Conservation (phyloP, 192 early-diverging fungal species). For the Coemansia sp. region DNA sequence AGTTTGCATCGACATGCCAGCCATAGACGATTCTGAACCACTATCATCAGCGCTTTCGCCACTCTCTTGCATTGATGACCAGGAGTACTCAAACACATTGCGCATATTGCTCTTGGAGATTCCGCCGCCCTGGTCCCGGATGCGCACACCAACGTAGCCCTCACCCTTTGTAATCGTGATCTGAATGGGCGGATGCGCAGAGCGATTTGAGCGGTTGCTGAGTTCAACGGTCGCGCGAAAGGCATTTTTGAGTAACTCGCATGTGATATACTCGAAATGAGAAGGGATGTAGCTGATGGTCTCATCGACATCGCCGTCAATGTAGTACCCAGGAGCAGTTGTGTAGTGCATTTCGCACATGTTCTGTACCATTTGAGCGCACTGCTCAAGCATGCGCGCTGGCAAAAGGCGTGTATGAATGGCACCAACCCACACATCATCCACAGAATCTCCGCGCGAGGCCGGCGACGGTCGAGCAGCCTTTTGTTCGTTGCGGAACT, state of each 20-base stretch:
- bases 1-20: constrained; percentile 66
- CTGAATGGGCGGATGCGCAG: constrained; percentile 72
- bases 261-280: constrained; percentile 91
- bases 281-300: constrained; percentile 76
- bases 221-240: constrained; percentile 83
- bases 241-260: constrained; percentile 89
- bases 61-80: constrained; percentile 78
- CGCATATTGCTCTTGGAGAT: constrained; percentile 72
- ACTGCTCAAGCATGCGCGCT: constrained; percentile 62
- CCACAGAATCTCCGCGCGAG: neutral
- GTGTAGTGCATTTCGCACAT: constrained; percentile 94
- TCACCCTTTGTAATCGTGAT: constrained; percentile 79
- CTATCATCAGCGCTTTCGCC: constrained; percentile 55
- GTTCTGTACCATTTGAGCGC: constrained; percentile 72
- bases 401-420: constrained; percentile 79
- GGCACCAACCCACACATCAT: constrained; percentile 73
- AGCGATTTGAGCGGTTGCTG: constrained; percentile 46
- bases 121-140: constrained; percentile 91
- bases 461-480: constrained; percentile 33
- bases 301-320: constrained; percentile 58
- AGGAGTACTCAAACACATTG: constrained; percentile 89
- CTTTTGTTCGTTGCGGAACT: constrained; percentile 37
- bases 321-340: constrained; percentile 65
- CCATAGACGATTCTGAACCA: constrained; percentile 9
- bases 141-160: constrained; percentile 78